Conservation (phyloP, 768 basidiomycete genomes). For the Termitomyces sp. region DNA sequence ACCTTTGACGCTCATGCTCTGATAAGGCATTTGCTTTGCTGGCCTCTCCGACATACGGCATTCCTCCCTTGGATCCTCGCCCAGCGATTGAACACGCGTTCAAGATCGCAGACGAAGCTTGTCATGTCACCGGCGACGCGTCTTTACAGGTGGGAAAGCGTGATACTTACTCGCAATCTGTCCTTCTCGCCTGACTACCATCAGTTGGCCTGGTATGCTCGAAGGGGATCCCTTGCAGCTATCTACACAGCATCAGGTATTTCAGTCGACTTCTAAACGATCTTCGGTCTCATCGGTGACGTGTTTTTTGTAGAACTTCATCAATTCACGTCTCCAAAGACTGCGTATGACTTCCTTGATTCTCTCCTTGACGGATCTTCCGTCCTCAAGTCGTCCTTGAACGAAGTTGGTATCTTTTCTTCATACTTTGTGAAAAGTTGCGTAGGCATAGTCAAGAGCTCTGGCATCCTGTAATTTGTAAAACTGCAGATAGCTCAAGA, state of each 20-base stretch:
- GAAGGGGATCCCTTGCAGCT: slow-evolving; percentile 60
- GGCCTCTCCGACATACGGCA: slow-evolving; percentile 45
- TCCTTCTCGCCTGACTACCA: neutral
- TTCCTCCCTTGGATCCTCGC: slow-evolving; percentile 56
- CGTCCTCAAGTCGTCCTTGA: slow-evolving; percentile 42
- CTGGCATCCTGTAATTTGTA: slow-evolving; percentile 44
- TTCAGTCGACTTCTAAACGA: slow-evolving; percentile 7
- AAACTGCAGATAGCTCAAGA: neutral
- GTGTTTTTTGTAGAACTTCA: slow-evolving; percentile 57
- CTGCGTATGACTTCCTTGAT: slow-evolving; percentile 66
- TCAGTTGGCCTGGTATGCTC: slow-evolving; percentile 74
- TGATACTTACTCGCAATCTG: neutral
- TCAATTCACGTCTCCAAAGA: slow-evolving; percentile 74
- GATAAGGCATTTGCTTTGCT: slow-evolving; percentile 74
- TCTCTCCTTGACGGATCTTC: slow-evolving; percentile 54
- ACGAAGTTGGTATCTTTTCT: slow-evolving; percentile 55
- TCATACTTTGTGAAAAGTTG: slow-evolving; percentile 68
- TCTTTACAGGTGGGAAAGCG: slow-evolving; percentile 51
- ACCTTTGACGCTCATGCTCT: neutral
- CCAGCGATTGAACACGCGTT: slow-evolving; percentile 62
- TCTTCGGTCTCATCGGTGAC: neutral
- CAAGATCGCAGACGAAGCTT: slow-evolving; percentile 69
- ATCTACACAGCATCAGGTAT: slow-evolving; percentile 73
- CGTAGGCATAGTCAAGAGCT: slow-evolving; percentile 69
- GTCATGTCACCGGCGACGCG: slow-evolving; percentile 52